phyloP scores from a whole-genome alignment of 1,139 yeast genomes.

The Saccharomyces hybrid region DNA sequence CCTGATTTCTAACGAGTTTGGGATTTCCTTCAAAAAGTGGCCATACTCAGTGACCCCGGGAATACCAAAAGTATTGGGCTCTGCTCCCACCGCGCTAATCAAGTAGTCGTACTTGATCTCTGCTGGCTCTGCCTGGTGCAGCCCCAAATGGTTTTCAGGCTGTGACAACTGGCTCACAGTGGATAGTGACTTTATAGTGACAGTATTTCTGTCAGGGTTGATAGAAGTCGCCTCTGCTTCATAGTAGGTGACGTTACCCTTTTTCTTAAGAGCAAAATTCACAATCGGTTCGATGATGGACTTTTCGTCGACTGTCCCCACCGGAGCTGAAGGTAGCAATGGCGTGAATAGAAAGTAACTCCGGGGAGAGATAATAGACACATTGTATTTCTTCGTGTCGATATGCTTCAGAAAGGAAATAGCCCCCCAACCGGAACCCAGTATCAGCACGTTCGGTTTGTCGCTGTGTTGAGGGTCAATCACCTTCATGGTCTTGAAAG shows the following conservation, averaged over 20 bases:
- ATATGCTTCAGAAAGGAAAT: conserved; percentile 74
- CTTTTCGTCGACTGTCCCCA: conserved; percentile 88
- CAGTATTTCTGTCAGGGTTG: conserved; percentile 61
- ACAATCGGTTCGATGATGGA: conserved; percentile 87
- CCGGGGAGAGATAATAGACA: conserved; percentile 85
- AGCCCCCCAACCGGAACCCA: conserved; percentile 96
- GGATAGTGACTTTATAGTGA: conserved; percentile 45
- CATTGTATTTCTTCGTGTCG: conserved; percentile 83
- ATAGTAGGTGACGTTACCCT: conserved; percentile 77
- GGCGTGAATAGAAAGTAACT: conserved; percentile 94
- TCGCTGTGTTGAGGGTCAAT: conserved; percentile 29
- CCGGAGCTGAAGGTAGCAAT: conserved; percentile 84
- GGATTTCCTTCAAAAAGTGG: conserved; percentile 75
- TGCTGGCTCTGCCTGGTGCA: conserved; percentile 32
- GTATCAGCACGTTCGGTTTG: conserved; percentile 49
- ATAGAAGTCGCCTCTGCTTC: conserved; percentile 89
- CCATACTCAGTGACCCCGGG: conserved; percentile 77
- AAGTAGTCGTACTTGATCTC: conserved; percentile 57
- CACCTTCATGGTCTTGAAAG: conserved; percentile 36
- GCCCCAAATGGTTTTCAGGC: conserved; percentile 26
- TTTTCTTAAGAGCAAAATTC: conserved; percentile 63
- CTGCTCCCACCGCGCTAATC: conserved; percentile 79
- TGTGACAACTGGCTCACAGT: conserved; percentile 32
- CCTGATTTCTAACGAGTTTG: conserved; percentile 73
- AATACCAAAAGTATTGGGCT: conserved; percentile 74